These are phyloP conservation scores for Theobroma grandiflorum DNA, from an alignment of 441 rosid species.

Conservation along the genomic window DNA sequence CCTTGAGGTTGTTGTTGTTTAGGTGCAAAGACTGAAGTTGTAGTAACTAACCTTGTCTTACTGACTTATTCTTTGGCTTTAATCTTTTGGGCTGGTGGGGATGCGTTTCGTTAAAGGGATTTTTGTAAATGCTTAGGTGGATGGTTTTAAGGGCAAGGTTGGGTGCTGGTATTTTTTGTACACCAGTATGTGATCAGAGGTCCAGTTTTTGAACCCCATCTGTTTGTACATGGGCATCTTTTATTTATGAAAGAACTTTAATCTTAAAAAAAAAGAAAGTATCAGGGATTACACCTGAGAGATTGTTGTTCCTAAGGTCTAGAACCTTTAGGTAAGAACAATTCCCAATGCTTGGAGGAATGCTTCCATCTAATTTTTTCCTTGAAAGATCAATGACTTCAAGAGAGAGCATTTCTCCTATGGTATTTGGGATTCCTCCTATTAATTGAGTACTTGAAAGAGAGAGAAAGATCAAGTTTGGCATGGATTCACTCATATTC, in stretches of 20 bases:
- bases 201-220: no score
- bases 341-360: conserved; percentile 53
- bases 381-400: conserved; percentile 50
- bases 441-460: conserved; percentile 42
- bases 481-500: conserved; percentile 42
- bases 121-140: no score
- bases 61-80: no score
- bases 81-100: no score
- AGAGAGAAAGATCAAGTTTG: conserved; percentile 48
- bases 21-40: conserved; percentile 51
- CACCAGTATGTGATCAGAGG: no score
- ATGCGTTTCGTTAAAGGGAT: no score
- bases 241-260: no score
- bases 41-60: conserved; percentile 40
- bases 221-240: no score
- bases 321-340: conserved; percentile 46
- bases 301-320: conserved; percentile 42
- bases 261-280: no score
- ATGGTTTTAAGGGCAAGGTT: no score
- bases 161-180: no score
- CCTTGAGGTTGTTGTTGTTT: conserved; percentile 45
- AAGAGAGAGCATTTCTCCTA: conserved; percentile 45
- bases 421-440: conserved; percentile 45
- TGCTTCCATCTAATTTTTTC: conserved; percentile 48
- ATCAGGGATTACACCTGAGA: conserved; percentile 32